Evolutionary conservation across 2,329 filamentous ascomycete species (phyloP), one percentile per base, ranked within the genome.

Genomic region (Colletotrichum sp.): DNA sequence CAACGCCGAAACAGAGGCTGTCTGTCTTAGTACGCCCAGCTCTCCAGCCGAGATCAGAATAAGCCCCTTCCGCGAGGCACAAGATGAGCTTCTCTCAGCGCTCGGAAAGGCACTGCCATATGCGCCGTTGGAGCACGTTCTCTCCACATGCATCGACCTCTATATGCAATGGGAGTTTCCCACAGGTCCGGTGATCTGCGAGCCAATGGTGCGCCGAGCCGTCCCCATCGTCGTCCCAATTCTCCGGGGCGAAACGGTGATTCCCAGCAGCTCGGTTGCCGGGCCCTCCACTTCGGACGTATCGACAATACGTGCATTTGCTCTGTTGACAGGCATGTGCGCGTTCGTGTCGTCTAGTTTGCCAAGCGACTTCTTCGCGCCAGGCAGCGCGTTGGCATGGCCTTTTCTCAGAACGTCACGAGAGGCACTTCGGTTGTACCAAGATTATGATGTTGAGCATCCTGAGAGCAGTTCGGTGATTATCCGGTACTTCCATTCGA

Each of bases 401-500:
- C 71, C 83, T 2, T 87, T 88, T 64, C 82, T 87, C 5, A 80
- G 83, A 3, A 84, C 85, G 0, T 88, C 86, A 1, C 81, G 86
- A 0, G 80, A 81, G 55, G 86, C 83, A 16, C 79, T 88, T 9
- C 81, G 81, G 16, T 81, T 81, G 24, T 87, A 87, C 34, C 79
- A 87, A 1, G 86, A 88, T 36, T 81, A 82, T 0, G 87, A 88
- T 36, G 79, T 88, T 1, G 86, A 87, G 63, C 82, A 80, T 13
- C 87, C 87, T 1, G 85, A 83, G 66, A 85, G 86, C 2, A 86
- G 84, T 63, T 88, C 87, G 5, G 82, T 88, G 30, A 82, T 83
- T 4, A 86, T 87, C 21, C 84, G 87, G 6, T 87, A 87, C 68
- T 86, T 87, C 28, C 87, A 88, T 67, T 88, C 87, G 16, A 87